phyloP scores from a whole-genome alignment of 1,284 basidiomycete species.

The Austroboletus rostrupii region DNA sequence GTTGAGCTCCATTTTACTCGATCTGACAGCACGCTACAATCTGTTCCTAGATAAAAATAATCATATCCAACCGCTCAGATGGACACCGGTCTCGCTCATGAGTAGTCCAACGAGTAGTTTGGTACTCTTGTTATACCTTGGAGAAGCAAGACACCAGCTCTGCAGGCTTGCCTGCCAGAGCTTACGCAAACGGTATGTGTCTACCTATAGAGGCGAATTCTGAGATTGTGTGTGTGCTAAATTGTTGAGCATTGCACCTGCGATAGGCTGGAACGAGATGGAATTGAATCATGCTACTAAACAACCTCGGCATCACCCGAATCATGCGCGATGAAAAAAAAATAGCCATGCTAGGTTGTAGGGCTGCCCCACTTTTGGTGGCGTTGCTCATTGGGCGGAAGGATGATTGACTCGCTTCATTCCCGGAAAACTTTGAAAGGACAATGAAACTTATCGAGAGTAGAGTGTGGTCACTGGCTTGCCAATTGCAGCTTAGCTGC shows the following conservation, averaged over 20 bases:
- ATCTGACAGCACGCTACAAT: slow-evolving; percentile 24
- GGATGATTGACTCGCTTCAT: not conserved
- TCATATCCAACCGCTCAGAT: not conserved
- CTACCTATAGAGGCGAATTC: slow-evolving; percentile 18
- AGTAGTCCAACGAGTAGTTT: slow-evolving; percentile 19
- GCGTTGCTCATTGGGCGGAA: slow-evolving; percentile 5
- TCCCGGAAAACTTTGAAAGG: slow-evolving; percentile 1
- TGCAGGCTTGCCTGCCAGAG: slow-evolving; percentile 31
- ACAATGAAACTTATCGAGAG: not conserved
- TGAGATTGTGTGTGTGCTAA: slow-evolving; percentile 8
- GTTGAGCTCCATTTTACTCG: slow-evolving; percentile 19
- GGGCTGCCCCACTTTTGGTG: slow-evolving; percentile 9
- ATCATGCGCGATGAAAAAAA: not conserved
- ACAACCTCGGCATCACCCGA: not conserved
- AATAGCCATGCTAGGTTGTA: slow-evolving; percentile 5
- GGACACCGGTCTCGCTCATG: slow-evolving; percentile 23
- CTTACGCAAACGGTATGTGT: slow-evolving; percentile 22
- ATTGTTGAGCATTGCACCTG: slow-evolving; percentile 4
- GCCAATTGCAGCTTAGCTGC: not conserved
- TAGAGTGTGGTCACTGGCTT: too few relatives aligned
- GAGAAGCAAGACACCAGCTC: slow-evolving; percentile 41
- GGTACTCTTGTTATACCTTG: slow-evolving; percentile 29
- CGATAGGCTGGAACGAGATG: not conserved
- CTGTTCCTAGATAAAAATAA: slow-evolving; percentile 7
- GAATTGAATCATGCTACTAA: not conserved